Percentiles rank a stretch among this genome's conserved stretches.
Conservation (phyloP, 2,329 filamentous ascomycete species). For the Fusarium udum region DNA sequence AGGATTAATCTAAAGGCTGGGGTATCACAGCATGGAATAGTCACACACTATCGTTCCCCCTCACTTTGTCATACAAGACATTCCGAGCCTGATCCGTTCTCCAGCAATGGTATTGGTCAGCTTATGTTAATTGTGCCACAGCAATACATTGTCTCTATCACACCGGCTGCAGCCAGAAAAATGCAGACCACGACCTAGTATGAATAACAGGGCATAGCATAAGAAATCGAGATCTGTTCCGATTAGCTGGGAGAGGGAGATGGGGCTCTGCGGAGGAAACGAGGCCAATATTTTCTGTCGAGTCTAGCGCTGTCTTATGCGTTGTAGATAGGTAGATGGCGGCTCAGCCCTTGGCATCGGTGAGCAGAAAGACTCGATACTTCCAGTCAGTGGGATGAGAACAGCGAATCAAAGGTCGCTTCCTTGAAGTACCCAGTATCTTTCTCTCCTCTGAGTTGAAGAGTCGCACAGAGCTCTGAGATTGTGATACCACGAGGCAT, state of each 20-base stretch:
- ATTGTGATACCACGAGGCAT: background rate
- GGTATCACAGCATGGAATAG: background rate
- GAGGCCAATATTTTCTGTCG: accelerated
- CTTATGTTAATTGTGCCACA: background rate
- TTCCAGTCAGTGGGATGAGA: background rate
- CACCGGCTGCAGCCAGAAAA: background rate
- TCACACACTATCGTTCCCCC: background rate
- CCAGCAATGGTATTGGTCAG: background rate
- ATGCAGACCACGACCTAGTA: accelerated
- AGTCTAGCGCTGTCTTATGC: background rate
- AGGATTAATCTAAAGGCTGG: background rate
- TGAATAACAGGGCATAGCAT: accelerated
- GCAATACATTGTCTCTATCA: background rate
- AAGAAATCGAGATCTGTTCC: background rate
- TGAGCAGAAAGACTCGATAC: background rate
- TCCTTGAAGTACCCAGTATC: accelerated
- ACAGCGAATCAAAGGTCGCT: background rate
- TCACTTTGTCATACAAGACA: background rate
- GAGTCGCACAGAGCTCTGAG: background rate
- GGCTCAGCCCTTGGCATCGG: background rate
- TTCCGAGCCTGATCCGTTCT: background rate
- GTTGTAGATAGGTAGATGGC: background rate
- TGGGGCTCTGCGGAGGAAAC: background rate
- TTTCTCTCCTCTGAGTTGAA: background rate
- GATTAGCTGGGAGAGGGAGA: accelerated